These are phyloP conservation scores for Potentilla sterilis DNA, from an alignment of 306 rosid species.

Conservation along the genomic window DNA sequence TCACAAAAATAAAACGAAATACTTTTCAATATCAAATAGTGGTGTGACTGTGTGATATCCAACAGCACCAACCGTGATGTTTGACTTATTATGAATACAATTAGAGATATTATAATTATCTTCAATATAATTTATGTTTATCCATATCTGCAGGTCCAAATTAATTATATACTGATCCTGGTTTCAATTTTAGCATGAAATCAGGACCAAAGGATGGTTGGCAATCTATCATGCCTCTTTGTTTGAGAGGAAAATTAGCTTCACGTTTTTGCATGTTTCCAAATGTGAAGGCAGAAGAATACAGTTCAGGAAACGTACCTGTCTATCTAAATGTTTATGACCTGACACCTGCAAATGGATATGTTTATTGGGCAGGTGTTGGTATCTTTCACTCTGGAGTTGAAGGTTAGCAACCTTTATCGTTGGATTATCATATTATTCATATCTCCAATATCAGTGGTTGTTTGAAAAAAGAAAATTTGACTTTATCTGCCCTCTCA, in stretches of 20 bases:
- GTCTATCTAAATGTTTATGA: slow-evolving; percentile 94
- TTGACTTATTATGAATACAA: neutral
- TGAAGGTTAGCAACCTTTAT: slow-evolving; percentile 56
- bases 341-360: slow-evolving; percentile 83
- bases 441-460: neutral
- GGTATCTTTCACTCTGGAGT: slow-evolving; percentile 91
- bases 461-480: neutral
- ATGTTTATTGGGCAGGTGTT: slow-evolving; percentile 91
- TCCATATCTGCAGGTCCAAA: slow-evolving; percentile 42
- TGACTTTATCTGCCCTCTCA: neutral
- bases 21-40: neutral
- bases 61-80: neutral
- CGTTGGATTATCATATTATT: neutral
- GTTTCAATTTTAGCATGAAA: slow-evolving; percentile 62
- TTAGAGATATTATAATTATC: neutral
- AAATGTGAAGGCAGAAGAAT: slow-evolving; percentile 56
- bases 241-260: slow-evolving; percentile 63
- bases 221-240: slow-evolving; percentile 68
- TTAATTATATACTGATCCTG: slow-evolving; percentile 33
- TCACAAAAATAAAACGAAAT: too few relatives aligned
- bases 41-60: neutral
- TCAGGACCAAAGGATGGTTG: slow-evolving; percentile 60
- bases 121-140: neutral
- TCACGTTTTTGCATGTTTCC: slow-evolving; percentile 72
- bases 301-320: slow-evolving; percentile 58